These are phyloP conservation scores for Grifola frondosa DNA, from an alignment of 1,284 basidiomycete genomes.

Conservation along the genomic window DNA sequence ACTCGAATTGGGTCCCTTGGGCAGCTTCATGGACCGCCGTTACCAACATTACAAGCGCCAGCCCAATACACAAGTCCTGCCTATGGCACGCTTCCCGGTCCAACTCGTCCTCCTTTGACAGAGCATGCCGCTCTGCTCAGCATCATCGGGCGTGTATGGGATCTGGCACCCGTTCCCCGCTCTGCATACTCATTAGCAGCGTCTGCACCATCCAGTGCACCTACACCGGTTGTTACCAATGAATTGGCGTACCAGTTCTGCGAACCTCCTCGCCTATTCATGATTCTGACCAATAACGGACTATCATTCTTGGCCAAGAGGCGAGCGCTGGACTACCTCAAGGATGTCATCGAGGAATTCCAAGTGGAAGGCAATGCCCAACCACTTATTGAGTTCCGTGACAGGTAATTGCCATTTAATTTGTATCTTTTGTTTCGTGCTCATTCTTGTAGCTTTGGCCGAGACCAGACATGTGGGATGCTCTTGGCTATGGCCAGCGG, in stretches of 20 bases:
- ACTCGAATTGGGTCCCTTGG: slow-evolving; percentile 65
- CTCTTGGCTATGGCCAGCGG: slow-evolving; percentile 79
- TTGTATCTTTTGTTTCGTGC: slow-evolving; percentile 6
- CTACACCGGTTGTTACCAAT: slow-evolving; percentile 58
- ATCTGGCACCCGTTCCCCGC: slow-evolving; percentile 62
- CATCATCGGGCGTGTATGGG: slow-evolving; percentile 83
- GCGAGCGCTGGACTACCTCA: slow-evolving; percentile 80
- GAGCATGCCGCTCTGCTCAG: slow-evolving; percentile 77
- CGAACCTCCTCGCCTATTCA: slow-evolving; percentile 72
- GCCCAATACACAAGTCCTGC: slow-evolving; percentile 35
- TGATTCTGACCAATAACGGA: slow-evolving; percentile 85
- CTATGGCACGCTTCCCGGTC: slow-evolving; percentile 41
- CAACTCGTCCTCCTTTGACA: slow-evolving; percentile 61
- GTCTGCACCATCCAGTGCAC: slow-evolving; percentile 42
- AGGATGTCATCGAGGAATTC: slow-evolving; percentile 71
- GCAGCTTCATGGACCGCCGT: slow-evolving; percentile 46
- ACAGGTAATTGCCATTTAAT: slow-evolving; percentile 46
- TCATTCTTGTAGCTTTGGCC: slow-evolving; percentile 63
- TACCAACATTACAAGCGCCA: slow-evolving; percentile 41
- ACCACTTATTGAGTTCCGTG: slow-evolving; percentile 70
- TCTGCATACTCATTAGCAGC: slow-evolving; percentile 25
- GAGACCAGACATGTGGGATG: slow-evolving; percentile 90
- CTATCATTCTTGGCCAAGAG: slow-evolving; percentile 83
- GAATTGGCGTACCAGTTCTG: slow-evolving; percentile 82
- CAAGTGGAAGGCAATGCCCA: slow-evolving; percentile 67